phyloP scores from a whole-genome alignment of 2,329 filamentous ascomycete species.

The Trichoderma sp. region DNA sequence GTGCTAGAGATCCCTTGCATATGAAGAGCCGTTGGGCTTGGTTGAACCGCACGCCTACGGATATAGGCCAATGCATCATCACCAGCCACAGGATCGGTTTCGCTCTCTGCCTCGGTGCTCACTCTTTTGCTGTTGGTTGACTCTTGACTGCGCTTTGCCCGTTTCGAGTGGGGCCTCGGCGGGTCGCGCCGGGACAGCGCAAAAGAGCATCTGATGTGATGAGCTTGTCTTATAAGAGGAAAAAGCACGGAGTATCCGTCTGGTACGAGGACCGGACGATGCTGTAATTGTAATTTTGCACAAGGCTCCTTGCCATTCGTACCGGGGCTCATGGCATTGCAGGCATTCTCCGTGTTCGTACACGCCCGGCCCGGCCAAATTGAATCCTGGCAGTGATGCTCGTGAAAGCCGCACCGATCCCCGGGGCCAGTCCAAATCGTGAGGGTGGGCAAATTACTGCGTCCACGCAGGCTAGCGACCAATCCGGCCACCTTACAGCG shows the following conservation, averaged over 20 bases:
- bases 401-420: not conserved
- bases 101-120: not conserved
- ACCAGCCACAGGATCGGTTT: not conserved
- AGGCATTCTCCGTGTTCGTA: not conserved
- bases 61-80: not conserved
- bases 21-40: not conserved
- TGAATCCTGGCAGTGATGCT: not conserved
- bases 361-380: not conserved
- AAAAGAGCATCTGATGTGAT: conserved; percentile 5
- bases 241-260: not conserved
- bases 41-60: not conserved
- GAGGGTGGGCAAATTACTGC: not conserved
- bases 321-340: not conserved
- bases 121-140: too few relatives aligned
- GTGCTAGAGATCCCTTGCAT: not conserved
- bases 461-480: not conserved
- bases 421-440: not conserved
- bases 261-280: not conserved
- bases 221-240: not conserved
- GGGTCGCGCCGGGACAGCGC: conserved; percentile 13
- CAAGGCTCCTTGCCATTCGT: not conserved
- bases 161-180: not conserved
- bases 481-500: not conserved
- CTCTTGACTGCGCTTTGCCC: not conserved
- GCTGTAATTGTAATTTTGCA: not conserved